Conservation (phyloP, 1,139 yeast species). For the Suhomyces wounanorum region DNA sequence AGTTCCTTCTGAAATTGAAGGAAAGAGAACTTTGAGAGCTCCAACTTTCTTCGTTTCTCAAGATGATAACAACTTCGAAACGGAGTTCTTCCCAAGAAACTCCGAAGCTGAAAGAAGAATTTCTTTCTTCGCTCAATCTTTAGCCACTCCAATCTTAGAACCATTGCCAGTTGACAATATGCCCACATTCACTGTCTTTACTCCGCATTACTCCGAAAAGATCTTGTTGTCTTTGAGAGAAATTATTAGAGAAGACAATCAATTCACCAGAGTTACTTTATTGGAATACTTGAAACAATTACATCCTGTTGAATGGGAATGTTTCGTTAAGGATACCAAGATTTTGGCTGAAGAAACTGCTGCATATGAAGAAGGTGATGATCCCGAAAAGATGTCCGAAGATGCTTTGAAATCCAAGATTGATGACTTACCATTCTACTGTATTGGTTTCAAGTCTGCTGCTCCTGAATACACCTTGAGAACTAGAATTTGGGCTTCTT, state of each 20-base stretch:
- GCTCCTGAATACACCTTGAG: slow-evolving; percentile 98
- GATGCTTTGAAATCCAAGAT: slow-evolving; percentile 85
- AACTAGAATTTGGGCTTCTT: slow-evolving; percentile 99
- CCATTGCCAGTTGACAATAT: slow-evolving; percentile 98
- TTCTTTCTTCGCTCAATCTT: slow-evolving; percentile 96
- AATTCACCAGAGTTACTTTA: slow-evolving; percentile 93
- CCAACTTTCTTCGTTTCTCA: slow-evolving; percentile 98
- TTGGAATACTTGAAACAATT: slow-evolving; percentile 95
- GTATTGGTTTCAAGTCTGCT: slow-evolving; percentile 99
- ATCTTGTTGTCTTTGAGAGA: slow-evolving; percentile 91
- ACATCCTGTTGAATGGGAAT: slow-evolving; percentile 99
- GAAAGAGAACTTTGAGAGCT: slow-evolving; percentile 96
- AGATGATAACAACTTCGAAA: slow-evolving; percentile 91
- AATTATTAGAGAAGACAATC: slow-evolving; percentile 98
- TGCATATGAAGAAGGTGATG: slow-evolving; percentile 73
- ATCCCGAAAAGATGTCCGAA: slow-evolving; percentile 61
- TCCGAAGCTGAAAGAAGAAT: slow-evolving; percentile 99
- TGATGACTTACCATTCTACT: slow-evolving; percentile 97
- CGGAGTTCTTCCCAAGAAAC: slow-evolving; percentile 94
- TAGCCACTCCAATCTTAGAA: slow-evolving; percentile 97
- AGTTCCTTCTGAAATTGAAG: slow-evolving; percentile 96
- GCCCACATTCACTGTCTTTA: slow-evolving; percentile 98
- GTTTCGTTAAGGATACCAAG: slow-evolving; percentile 97
- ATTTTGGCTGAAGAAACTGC: slow-evolving; percentile 97
- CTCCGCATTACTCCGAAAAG: slow-evolving; percentile 98